Evolutionary conservation across 2,329 filamentous ascomycete species (phyloP).

Genomic region (Botryosphaeria dothidea): DNA sequence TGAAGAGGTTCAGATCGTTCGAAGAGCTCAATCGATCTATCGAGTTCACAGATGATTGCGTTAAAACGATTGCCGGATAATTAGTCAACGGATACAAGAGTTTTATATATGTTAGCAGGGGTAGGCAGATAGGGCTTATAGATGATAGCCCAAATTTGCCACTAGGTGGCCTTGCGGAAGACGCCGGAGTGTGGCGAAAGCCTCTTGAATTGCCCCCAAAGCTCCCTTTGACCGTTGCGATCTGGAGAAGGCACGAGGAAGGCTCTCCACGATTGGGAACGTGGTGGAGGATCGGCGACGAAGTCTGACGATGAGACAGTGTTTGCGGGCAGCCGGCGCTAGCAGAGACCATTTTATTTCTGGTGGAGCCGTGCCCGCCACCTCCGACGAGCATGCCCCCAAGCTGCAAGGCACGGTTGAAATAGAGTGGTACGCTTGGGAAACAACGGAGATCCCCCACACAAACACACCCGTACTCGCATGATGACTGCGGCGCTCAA

Average conservation of each 20-base stretch:
- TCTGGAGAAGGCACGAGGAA: neutral
- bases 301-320: neutral
- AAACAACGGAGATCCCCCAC: conserved; percentile 6
- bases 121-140: neutral
- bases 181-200: neutral
- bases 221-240: neutral
- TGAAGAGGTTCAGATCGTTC: neutral
- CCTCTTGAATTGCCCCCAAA: neutral
- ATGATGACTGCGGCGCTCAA: neutral
- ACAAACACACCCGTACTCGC: neutral
- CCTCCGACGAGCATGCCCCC: neutral
- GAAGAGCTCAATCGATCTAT: neutral
- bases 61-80: neutral
- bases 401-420: conserved; percentile 4
- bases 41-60: neutral
- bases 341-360: neutral
- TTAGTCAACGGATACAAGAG: neutral
- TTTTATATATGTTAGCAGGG: neutral
- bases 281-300: neutral
- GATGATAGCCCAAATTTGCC: neutral
- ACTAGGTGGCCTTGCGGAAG: conserved; percentile 4
- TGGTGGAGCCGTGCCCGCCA: conserved; percentile 3
- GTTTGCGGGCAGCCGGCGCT: neutral
- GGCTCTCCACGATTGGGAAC: neutral
- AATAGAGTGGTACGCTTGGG: conserved; percentile 2